Conservation (phyloP, 2,329 filamentous ascomycete species). For the Tolypocladium paradoxum region DNA sequence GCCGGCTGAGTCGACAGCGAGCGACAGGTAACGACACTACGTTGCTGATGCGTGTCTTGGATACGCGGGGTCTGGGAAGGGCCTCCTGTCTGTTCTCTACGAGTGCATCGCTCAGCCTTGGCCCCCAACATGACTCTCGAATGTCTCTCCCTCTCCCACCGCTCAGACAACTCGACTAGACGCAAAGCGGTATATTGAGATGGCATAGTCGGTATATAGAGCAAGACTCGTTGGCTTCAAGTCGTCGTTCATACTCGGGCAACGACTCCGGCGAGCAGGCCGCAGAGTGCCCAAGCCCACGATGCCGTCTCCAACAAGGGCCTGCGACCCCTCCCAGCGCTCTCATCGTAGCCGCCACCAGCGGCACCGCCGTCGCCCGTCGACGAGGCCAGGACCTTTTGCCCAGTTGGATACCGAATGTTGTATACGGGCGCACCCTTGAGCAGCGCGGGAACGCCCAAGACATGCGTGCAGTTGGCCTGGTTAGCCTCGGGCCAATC, state of each 20-base stretch:
- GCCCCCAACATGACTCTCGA: no score
- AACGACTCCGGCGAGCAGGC: background rate
- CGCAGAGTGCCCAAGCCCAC: background rate
- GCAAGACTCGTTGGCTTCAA: background rate
- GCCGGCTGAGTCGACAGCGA: background rate
- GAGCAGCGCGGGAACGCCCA: constrained; percentile 26
- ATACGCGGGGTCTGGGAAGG: no score
- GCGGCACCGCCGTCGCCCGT: background rate
- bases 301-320: no score
- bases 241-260: background rate
- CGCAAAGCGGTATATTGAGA: background rate
- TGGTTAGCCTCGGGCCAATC: constrained; percentile 34
- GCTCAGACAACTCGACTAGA: background rate
- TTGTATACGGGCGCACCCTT: constrained; percentile 32
- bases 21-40: background rate
- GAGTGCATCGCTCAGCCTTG: no score
- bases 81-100: no score
- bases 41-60: background rate
- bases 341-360: background rate
- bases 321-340: background rate
- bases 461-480: constrained; percentile 28
- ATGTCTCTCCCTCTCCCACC: no score
- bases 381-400: constrained; percentile 17
- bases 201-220: background rate
- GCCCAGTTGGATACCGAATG: constrained; percentile 33